A percentile compares a stretch with the other conserved stretches of the same genome.
phyloP scores from a whole-genome alignment of 116 monocot genomes.

The Papilionanthe hybrid region DNA sequence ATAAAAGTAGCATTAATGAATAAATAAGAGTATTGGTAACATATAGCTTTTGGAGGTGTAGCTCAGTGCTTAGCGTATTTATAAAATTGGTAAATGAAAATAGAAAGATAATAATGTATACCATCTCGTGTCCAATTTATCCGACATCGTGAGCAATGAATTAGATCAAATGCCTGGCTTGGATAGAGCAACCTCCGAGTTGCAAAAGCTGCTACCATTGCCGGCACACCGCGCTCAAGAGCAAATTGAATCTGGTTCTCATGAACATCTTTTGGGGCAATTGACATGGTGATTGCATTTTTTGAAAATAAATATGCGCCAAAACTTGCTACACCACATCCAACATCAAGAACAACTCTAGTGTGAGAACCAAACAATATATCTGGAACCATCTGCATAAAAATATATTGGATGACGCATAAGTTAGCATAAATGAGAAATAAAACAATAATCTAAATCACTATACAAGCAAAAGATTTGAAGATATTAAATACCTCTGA shows the following conservation, averaged over 20 bases:
- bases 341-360: slow-evolving; percentile 83
- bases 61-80: background rate
- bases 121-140: slow-evolving; percentile 95
- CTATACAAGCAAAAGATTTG: background rate
- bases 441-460: background rate
- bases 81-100: background rate
- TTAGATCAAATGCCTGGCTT: slow-evolving; percentile 93
- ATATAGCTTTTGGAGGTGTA: background rate
- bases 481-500: slow-evolving; percentile 39
- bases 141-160: slow-evolving; percentile 95
- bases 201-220: slow-evolving; percentile 93
- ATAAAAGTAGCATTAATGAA: background rate
- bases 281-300: slow-evolving; percentile 74
- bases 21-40: background rate
- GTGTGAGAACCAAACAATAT: slow-evolving; percentile 79
- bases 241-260: slow-evolving; percentile 99
- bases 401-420: slow-evolving; percentile 12
- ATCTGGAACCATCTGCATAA: slow-evolving; percentile 78
- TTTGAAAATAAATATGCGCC: slow-evolving; percentile 78
- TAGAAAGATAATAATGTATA: slow-evolving; percentile 24
- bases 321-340: slow-evolving; percentile 98
- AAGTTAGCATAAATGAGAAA: background rate
- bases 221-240: slow-evolving; percentile 95
- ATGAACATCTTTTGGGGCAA: slow-evolving; percentile 98
- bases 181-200: slow-evolving; percentile 80